Base-by-base conservation (phyloP, 2,329 filamentous ascomycete species). In the Botrytis elliptica region DNA sequence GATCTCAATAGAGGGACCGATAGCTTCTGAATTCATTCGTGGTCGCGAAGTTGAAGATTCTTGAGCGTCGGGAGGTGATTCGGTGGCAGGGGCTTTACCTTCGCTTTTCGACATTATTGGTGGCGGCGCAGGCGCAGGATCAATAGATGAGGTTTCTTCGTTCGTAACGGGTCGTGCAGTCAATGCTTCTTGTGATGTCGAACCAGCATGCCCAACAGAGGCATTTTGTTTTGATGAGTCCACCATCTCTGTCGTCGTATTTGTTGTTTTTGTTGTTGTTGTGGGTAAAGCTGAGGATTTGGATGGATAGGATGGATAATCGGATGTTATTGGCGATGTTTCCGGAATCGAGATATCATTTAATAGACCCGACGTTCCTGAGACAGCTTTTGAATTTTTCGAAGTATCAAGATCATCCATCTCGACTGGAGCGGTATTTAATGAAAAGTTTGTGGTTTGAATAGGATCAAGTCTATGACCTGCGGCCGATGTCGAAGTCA, bases 301-400 rank as follows among this genome's bases (percentile, higher is more conserved):
- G 16, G 33, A 55, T 22, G 33, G 25, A 29, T 29, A 29, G 22
- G 46, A 33, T 52, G 20, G 44, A 55, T 67, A 55, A 52, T 40
- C 46, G 33, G 65, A 40, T 38, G 65, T 67, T 40, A 67, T 67
- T 25, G 52, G 49, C 16, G 71, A 72, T 29, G 64, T 60, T 40
- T 46, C 55, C 38, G 71, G 71, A 49, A 69, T 72, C 16, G 63
- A 72, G 36, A 69, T 72, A 62, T 72, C 12, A 42, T 62, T 72
- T 14, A 72, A 29, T 29, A 72, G 25, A 52, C 52, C 71, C 36
- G 71, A 72, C n/a, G 63, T 68, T 49, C 63, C 71, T 52, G 71
- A 22, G 70, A 49, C 62, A 46, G 25, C 7, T 49, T 22, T 60
- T 49, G 38, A 57, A 7, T 33, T 52, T 52, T 49, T 55, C 9